Evolutionary conservation across 2,329 filamentous ascomycete species (phyloP), one percentile per base, ranked within the genome.

Genomic region (Phialophora tarda): DNA sequence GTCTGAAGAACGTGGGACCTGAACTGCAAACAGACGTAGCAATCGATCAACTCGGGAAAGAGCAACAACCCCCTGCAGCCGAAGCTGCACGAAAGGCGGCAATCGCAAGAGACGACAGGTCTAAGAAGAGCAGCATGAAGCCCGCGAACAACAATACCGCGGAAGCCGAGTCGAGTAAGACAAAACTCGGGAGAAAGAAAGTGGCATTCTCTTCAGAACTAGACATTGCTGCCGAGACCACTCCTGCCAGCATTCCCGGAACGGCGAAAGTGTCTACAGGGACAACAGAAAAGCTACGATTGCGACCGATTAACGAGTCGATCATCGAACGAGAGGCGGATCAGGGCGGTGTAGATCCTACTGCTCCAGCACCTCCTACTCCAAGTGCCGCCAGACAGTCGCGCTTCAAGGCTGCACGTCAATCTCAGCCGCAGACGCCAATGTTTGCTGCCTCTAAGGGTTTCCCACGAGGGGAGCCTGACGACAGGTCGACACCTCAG

Each of bases 131-230:
- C 32, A 68, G 26, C 53, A 34, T 57, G 34, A 64, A 67, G 26
- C 34, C 64, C 14, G 59, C 62, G n/a, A 32, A 59, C 6, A 65
- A 67, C n/a, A 24, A 70, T 26, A 14, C 38, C 8, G 12, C 56
- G 3, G 24, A 60, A 28, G 21, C 38, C 11, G 11, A 48, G 4
- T 59, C 65, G 24, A 66, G 67, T 10, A 71, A 72, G 53, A 75
- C 76, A 60, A 77, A 76, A 47, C 62, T 73, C 8, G 77, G 76
- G 53, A 85, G 84, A 75, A 96, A 95, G 79, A 89, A 86, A 17
- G 93, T 97, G 28, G 87, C 89, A n/a, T 97, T 97, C 77, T 89
- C 92, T 1, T 81, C 88, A 38, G 83, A 84, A 5, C 80, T 96
- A 38, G 91, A 95, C 72, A 88, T 96, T 69, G 89, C 90, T 32